These are phyloP conservation scores for Saccharomyces hybrid DNA, from an alignment of 1,139 yeast species.

Conservation along the genomic window DNA sequence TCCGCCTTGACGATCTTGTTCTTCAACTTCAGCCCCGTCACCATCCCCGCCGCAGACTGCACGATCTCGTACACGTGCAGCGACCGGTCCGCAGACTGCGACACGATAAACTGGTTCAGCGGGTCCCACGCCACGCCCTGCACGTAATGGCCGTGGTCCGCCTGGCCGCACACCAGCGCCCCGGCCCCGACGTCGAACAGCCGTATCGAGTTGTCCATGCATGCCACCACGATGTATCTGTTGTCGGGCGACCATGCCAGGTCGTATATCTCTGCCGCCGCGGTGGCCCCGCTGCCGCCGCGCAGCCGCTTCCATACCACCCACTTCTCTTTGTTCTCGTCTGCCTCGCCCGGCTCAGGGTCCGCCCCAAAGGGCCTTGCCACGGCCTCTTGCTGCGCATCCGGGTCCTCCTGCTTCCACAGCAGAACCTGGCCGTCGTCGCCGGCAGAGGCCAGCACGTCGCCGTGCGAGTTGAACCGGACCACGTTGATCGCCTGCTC, in stretches of 20 bases:
- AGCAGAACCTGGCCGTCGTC: slow-evolving; percentile 85
- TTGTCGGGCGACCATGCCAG: slow-evolving; percentile 87
- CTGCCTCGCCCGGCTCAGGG: slow-evolving; percentile 25
- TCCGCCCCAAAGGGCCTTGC: slow-evolving; percentile 31
- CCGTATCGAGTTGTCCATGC: slow-evolving; percentile 80
- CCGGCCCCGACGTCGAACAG: slow-evolving; percentile 57
- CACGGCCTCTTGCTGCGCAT: slow-evolving; percentile 49
- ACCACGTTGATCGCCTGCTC: slow-evolving; percentile 93
- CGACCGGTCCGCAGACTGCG: slow-evolving; percentile 86
- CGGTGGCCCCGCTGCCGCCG: not conserved
- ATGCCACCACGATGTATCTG: slow-evolving; percentile 68
- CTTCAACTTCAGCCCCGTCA: slow-evolving; percentile 18
- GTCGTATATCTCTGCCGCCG: slow-evolving; percentile 69
- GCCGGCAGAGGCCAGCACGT: slow-evolving; percentile 76
- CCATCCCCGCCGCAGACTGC: not conserved
- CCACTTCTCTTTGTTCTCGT: slow-evolving; percentile 71
- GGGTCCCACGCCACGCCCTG: slow-evolving; percentile 99
- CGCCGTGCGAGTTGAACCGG: slow-evolving; percentile 61
- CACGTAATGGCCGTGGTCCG: slow-evolving; percentile 78
- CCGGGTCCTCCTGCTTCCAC: slow-evolving; percentile 58
- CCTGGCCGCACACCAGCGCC: slow-evolving; percentile 50
- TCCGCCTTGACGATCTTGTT: slow-evolving; percentile 28
- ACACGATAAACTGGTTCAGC: slow-evolving; percentile 59
- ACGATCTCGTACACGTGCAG: slow-evolving; percentile 50
- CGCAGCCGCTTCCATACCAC: slow-evolving; percentile 23